Conservation (phyloP, 2,329 filamentous ascomycete genomes). For the Colletotrichum tamarilloi region DNA sequence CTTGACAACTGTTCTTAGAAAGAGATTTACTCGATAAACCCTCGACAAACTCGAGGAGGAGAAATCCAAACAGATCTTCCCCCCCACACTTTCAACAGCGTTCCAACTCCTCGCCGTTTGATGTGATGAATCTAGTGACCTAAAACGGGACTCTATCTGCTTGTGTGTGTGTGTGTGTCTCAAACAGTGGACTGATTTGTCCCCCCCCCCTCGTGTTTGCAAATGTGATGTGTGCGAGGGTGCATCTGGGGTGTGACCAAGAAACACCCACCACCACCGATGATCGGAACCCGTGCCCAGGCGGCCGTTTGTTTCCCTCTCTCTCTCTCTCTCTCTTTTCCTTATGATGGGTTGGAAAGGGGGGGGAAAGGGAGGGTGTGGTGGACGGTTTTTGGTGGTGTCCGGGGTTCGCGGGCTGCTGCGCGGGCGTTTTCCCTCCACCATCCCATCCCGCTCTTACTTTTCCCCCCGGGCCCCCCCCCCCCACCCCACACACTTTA, state of each 20-base stretch:
- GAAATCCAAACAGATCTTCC: constrained; percentile 1
- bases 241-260: not conserved
- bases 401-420: not conserved
- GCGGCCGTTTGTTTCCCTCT: not conserved
- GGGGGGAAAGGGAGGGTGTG: not conserved
- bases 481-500: not conserved
- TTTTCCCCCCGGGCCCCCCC: too few species aligned
- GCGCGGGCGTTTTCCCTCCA: not conserved
- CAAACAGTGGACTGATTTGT: not conserved
- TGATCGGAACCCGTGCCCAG: constrained; percentile 9
- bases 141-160: not conserved
- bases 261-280: not conserved
- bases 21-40: constrained; percentile 9
- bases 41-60: constrained; percentile 9
- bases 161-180: not conserved
- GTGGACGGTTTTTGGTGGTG: not conserved
- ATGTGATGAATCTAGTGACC: not conserved
- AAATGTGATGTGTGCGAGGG: not conserved
- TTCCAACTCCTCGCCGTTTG: not conserved
- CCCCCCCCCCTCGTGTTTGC: not conserved
- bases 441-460: not conserved
- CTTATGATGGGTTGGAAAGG: not conserved
- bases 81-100: too few species aligned
- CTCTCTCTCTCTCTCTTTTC: not conserved
- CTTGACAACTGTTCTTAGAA: constrained; percentile 11